These are phyloP conservation scores for Ilex aquifolium DNA, from an alignment of 257 asterid genomes.

Conservation along the genomic window DNA sequence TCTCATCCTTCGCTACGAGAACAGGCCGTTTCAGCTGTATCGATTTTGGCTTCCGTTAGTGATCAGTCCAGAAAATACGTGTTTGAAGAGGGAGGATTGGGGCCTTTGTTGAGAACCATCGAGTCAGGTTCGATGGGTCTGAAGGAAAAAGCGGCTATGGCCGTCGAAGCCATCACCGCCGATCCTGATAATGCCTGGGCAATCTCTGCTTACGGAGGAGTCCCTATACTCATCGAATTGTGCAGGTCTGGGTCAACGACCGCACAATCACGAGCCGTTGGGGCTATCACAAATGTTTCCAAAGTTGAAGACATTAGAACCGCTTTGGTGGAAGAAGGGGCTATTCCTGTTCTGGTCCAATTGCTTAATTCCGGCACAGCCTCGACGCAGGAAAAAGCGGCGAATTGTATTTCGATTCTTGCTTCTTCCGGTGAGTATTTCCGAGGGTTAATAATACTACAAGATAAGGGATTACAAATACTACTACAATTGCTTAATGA, in stretches of 20 bases:
- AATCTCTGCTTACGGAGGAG: constrained; percentile 78
- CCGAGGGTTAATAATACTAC: constrained; percentile 37
- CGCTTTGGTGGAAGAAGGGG: constrained; percentile 78
- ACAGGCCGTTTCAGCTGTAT: constrained; percentile 60
- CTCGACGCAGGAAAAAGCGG: constrained; percentile 63
- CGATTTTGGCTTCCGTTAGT: constrained; percentile 52
- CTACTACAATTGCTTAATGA: constrained; percentile 56
- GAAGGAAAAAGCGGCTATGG: constrained; percentile 80
- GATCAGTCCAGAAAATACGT: constrained; percentile 57
- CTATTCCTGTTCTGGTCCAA: constrained; percentile 56
- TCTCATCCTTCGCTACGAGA: constrained; percentile 34
- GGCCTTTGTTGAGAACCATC: constrained; percentile 64
- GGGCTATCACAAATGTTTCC: constrained; percentile 63
- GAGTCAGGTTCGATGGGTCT: constrained; percentile 53
- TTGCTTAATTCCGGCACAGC: constrained; percentile 57
- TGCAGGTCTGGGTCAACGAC: constrained; percentile 65
- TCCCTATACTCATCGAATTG: constrained; percentile 51
- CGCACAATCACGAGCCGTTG: constrained; percentile 72
- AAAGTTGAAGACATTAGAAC: constrained; percentile 58
- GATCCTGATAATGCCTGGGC: constrained; percentile 94
- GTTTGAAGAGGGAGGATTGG: constrained; percentile 86
- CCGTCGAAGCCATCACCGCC: constrained; percentile 65
- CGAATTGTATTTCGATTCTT: constrained; percentile 64
- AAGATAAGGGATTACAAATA: constrained; percentile 59
- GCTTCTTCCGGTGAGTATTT: constrained; percentile 65